These are phyloP conservation scores for Penicillium atrosanguineum DNA, from an alignment of 495 filamentous ascomycete species.

Conservation along the genomic window DNA sequence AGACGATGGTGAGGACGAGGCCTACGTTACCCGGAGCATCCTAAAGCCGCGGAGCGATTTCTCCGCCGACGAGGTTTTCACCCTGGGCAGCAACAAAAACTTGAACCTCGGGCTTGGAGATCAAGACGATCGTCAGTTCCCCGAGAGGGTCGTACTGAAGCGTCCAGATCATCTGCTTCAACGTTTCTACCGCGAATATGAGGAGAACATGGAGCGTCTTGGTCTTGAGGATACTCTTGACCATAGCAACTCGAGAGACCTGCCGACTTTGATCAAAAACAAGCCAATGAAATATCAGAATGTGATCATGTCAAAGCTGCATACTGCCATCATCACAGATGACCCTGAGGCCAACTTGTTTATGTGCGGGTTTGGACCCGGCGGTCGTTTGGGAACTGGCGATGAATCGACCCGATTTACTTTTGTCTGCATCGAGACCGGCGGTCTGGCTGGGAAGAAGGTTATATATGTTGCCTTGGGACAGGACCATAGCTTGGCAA, in stretches of 20 bases:
- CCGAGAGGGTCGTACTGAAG: conserved; percentile 73
- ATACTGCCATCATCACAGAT: conserved; percentile 85
- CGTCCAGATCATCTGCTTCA: conserved; percentile 78
- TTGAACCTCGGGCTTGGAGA: conserved; percentile 87
- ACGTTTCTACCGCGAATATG: conserved; percentile 62
- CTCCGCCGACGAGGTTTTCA: conserved; percentile 82
- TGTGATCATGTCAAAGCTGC: conserved; percentile 83
- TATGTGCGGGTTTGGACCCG: conserved; percentile 86
- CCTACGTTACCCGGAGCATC: conserved; percentile 15
- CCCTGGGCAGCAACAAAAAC: conserved; percentile 95
- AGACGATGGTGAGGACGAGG: conserved; percentile 36
- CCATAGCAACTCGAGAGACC: conserved; percentile 30
- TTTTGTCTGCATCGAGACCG: conserved; percentile 75
- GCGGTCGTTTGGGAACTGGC: conserved; percentile 85
- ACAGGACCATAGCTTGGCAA: conserved; percentile 84
- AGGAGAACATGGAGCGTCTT: conserved; percentile 34
- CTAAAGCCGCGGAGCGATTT: conserved; percentile 38
- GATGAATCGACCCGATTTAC: conserved; percentile 84
- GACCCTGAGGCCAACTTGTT: conserved; percentile 92
- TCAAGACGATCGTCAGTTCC: conserved; percentile 89
- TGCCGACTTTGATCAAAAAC: conserved; percentile 68
- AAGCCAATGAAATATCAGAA: conserved; percentile 71
- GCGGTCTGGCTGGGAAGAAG: conserved; percentile 66
- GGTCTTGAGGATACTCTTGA: conserved; percentile 26
- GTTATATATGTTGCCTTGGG: conserved; percentile 75